Percentiles rank a stretch among this genome's conserved stretches.
phyloP scores from a whole-genome alignment of 1,284 basidiomycete species.

The Sporisorium reilianum region DNA sequence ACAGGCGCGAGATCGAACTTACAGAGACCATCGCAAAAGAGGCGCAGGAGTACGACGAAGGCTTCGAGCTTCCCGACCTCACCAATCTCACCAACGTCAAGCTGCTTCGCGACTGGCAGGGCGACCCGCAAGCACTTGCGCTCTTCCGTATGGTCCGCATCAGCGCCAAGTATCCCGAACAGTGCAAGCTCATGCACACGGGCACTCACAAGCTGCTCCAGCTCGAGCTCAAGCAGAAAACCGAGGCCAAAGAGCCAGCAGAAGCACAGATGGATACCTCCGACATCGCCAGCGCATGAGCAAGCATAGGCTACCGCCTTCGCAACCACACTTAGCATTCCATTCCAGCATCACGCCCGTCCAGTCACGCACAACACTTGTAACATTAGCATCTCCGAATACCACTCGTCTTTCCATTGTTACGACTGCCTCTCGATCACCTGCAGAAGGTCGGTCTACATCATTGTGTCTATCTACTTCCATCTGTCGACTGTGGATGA shows the following conservation, averaged over 20 bases:
- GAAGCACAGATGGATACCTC: constrained; percentile 32
- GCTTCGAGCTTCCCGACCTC: constrained; percentile 65
- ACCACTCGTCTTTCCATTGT: constrained; percentile 6
- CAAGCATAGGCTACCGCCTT: too few relatives aligned
- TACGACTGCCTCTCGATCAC: too few relatives aligned
- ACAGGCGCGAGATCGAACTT: constrained; percentile 59
- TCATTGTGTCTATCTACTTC: too few relatives aligned
- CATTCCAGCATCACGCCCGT: constrained; percentile 4
- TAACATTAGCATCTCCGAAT: constrained; percentile 21
- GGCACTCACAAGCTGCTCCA: constrained; percentile 58
- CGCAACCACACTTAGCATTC: too few relatives aligned
- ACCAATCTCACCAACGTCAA: constrained; percentile 58
- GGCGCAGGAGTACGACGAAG: constrained; percentile 58
- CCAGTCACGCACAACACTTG: constrained; percentile 15
- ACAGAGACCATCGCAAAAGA: constrained; percentile 54
- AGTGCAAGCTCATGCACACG: constrained; percentile 52
- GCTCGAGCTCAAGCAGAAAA: constrained; percentile 29
- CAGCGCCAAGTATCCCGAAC: constrained; percentile 55
- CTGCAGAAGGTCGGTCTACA: too few relatives aligned
- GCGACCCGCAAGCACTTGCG: constrained; percentile 62
- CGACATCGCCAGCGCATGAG: not conserved
- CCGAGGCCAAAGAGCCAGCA: not conserved
- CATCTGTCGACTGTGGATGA: too few relatives aligned
- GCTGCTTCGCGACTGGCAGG: constrained; percentile 64
- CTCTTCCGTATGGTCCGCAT: constrained; percentile 65